Base-by-base conservation (phyloP, 352 stramenopile genomes). In the Blastocystis sp. region DNA sequence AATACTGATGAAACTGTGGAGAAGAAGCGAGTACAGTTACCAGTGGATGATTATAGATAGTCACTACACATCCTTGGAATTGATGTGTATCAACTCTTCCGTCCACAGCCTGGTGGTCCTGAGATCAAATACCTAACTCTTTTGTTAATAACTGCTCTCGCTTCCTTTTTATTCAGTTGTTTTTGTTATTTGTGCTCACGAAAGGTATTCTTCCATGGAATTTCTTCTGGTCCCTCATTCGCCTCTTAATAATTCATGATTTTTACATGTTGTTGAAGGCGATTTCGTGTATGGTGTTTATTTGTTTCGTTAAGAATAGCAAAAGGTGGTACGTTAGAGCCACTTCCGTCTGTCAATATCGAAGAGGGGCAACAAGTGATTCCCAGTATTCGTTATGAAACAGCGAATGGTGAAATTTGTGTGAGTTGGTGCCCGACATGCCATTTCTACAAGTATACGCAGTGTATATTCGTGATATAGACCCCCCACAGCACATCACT, bases 381-480 rank as follows among this genome's bases (percentile, higher is more conserved):
- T n/a, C 34, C 73, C 29, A 34, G 34, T 18, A 84, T 84, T 34
- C 20, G 34, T 6, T 84, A 84, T 45, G 23, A 68, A 23, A 84
- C 73, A 50, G 20, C 11, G 26, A 39, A 64, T 5, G 73, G 73
- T 26, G 26, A 69, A 4, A 84, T 84, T 20, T 26, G 13, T 18
- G 47, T 43, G 26, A 68, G 15, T 0, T 84, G 73, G 73, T 84
- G 73, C 53, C 73, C 18, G 18, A 68, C 50, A 34, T 84, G 73
- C 26, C 73, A 84, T 43, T 84, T 84, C 47, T 84, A 84, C 41
- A 39, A 47, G 73, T 69, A 23, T 20, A 54, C 2, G 47, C 11
- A 15, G 47, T 15, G 53, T n/a, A 37, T 8, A 20, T 23, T 9
- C n/a, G 37, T 50, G 43, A 11, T 43, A 39, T 84, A 84, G 73